Evolutionary conservation across 2,329 filamentous ascomycete genomes (phyloP), one percentile per base, ranked within the genome.

Genomic region (Aureobasidium leucospermi): DNA sequence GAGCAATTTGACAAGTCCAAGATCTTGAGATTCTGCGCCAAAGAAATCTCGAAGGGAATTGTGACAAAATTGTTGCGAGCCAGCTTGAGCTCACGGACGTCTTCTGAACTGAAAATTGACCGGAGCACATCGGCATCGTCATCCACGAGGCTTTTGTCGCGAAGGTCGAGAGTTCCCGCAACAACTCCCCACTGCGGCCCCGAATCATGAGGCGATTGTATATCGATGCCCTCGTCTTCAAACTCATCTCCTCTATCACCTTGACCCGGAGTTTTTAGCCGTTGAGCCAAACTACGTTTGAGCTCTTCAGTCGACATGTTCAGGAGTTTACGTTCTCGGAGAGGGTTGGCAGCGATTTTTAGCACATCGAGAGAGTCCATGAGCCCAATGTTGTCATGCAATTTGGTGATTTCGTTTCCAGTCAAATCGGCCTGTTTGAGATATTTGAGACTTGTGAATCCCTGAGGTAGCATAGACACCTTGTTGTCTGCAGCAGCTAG

Each of bases 281-380:
- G 83, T 38, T 80, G 80, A 19, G 82, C 81, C 45, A 96, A 75
- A 45, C 86, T 84, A 43, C 83, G 81, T 73, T 96, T 96, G 63
- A 97, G 77, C 58, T 94, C 88, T 13, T 90, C 88, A 0, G 89
- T 91, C 23, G 82, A 81, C 75, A 95, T 89, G 0, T 84, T 87
- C 13, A 92, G 78, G 65, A 94, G 90, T 70, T 91, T 96, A 70
- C 88, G 91, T 70, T 96, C 91, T 13, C 89, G 82, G 13, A 99
- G 76, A 0, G 94, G 94, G 67, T 99, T 99, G n/a, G 90, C 91
- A 45, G 85, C 86, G 34, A 99, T 78, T 4, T 86, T 85, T 43
- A 97, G 81, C 69, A 86, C 86, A 19, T 85, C 81, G 9, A 99
- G 76, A 46, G 75, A 85, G 6, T 90, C 84, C 90, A 97, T 96